These are phyloP conservation scores for Alternaria triticina DNA, from an alignment of 2,329 filamentous ascomycete species.

Conservation along the genomic window DNA sequence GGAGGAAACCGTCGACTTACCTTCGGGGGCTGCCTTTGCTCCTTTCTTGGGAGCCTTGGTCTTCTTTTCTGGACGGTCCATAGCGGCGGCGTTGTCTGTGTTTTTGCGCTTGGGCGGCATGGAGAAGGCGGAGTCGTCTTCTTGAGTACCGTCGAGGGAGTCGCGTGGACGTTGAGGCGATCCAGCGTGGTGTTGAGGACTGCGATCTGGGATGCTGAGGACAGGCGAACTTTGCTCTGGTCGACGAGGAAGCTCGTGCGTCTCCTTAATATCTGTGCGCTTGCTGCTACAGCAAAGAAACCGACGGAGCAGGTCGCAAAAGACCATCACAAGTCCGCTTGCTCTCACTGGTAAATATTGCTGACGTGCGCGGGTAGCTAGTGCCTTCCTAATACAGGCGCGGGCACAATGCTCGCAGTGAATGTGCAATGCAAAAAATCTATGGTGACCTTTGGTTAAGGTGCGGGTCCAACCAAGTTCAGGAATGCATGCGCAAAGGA, in stretches of 20 bases:
- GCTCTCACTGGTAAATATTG: slow-evolving; percentile 1
- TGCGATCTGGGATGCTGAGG: not conserved
- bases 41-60: slow-evolving; percentile 3
- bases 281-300: slow-evolving; percentile 12
- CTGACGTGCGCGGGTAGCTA: not conserved
- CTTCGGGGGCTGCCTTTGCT: not conserved
- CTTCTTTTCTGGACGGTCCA: slow-evolving; percentile 7
- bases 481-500: not conserved
- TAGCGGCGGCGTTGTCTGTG: not conserved
- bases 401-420: not conserved
- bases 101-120: slow-evolving; percentile 21
- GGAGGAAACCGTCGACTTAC: not conserved
- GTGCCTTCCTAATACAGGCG: not conserved
- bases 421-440: not conserved
- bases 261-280: slow-evolving; percentile 11
- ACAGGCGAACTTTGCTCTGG: not conserved
- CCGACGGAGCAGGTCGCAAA: not conserved
- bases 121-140: not conserved
- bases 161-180: not conserved
- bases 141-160: not conserved
- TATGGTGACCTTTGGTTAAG: not conserved
- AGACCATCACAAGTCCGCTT: slow-evolving; percentile 8
- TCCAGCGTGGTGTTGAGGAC: not conserved
- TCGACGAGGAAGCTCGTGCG: slow-evolving; percentile 9
- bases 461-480: not conserved